These are phyloP conservation scores for Rhodofomes roseus DNA, from an alignment of 1,284 basidiomycete species.

Conservation along the genomic window DNA sequence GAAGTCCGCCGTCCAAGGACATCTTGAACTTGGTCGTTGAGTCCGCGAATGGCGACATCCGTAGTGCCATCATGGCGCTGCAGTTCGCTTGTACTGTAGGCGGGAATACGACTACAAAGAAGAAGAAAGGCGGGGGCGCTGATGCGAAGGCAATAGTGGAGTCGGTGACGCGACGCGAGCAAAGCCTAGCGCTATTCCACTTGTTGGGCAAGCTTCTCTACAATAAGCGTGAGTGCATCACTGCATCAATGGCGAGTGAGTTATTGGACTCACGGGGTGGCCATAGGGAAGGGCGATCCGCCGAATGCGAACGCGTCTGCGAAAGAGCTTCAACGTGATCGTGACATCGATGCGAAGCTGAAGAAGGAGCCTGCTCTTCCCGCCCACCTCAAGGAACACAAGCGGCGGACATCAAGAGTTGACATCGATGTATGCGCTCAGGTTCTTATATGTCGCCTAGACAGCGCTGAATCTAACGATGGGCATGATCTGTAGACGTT, in stretches of 20 bases:
- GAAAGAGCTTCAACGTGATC: conserved; percentile 56
- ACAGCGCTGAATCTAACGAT: neutral
- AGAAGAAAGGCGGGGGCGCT: conserved; percentile 12
- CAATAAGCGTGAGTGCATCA: conserved; percentile 77
- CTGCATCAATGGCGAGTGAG: neutral
- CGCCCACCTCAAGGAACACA: conserved; percentile 52
- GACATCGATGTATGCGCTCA: conserved; percentile 62
- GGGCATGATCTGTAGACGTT: conserved; percentile 44
- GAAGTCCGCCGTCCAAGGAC: conserved; percentile 48
- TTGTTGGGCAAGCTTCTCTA: conserved; percentile 91
- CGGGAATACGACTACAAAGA: conserved; percentile 5
- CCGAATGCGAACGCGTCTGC: conserved; percentile 46
- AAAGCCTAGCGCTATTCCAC: conserved; percentile 88
- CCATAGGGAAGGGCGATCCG: conserved; percentile 69
- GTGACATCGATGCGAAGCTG: conserved; percentile 48
- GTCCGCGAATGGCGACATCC: conserved; percentile 85
- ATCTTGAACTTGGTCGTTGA: conserved; percentile 74
- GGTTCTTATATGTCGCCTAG: neutral
- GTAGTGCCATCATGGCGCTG: conserved; percentile 89
- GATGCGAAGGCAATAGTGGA: conserved; percentile 47
- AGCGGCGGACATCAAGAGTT: conserved; percentile 73
- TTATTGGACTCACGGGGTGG: neutral
- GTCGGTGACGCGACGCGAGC: conserved; percentile 77
- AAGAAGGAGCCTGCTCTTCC: conserved; percentile 53
- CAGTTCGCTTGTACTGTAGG: conserved; percentile 64